phyloP scores from a whole-genome alignment of 495 filamentous ascomycete genomes.

The Lindgomyces ingoldianus region DNA sequence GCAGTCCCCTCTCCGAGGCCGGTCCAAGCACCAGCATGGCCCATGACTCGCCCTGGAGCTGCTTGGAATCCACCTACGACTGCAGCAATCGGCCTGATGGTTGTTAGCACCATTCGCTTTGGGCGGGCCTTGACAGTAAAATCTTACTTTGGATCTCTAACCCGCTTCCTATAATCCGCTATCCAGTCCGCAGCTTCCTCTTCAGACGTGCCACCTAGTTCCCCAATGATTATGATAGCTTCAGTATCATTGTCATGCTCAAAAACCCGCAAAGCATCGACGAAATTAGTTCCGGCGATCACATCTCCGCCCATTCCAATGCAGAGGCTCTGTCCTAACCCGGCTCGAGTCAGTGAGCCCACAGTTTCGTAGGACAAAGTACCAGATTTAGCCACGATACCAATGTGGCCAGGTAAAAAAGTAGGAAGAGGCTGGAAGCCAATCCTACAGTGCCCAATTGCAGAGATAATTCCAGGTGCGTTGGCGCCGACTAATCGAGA shows the following conservation, averaged over 20 bases:
- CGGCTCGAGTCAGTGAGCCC: slow-evolving; percentile 76
- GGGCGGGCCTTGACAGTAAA: too few relatives aligned
- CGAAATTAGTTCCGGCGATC: slow-evolving; percentile 77
- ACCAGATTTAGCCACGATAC: slow-evolving; percentile 84
- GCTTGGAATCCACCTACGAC: slow-evolving; percentile 72
- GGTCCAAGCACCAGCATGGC: slow-evolving; percentile 81
- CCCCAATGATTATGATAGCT: slow-evolving; percentile 81
- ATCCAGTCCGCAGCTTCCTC: slow-evolving; percentile 83
- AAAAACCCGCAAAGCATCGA: slow-evolving; percentile 73
- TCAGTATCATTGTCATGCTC: slow-evolving; percentile 74
- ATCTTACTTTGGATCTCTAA: slow-evolving; percentile 66
- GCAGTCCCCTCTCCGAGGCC: slow-evolving; percentile 67
- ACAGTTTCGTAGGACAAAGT: slow-evolving; percentile 89
- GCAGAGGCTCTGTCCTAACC: slow-evolving; percentile 81
- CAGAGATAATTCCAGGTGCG: slow-evolving; percentile 84
- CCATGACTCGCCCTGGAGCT: slow-evolving; percentile 73
- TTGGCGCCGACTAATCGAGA: slow-evolving; percentile 84
- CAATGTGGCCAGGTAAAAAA: slow-evolving; percentile 72
- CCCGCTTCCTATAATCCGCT: slow-evolving; percentile 61
- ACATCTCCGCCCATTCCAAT: slow-evolving; percentile 90
- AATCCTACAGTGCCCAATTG: slow-evolving; percentile 77
- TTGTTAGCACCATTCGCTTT: slow-evolving; percentile 12
- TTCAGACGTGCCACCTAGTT: slow-evolving; percentile 82
- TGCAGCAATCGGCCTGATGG: slow-evolving; percentile 71
- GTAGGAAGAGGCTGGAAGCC: slow-evolving; percentile 83